These are phyloP conservation scores for Ceratocystis alfenasii DNA, from an alignment of 2,329 filamentous ascomycete genomes.

Conservation along the genomic window DNA sequence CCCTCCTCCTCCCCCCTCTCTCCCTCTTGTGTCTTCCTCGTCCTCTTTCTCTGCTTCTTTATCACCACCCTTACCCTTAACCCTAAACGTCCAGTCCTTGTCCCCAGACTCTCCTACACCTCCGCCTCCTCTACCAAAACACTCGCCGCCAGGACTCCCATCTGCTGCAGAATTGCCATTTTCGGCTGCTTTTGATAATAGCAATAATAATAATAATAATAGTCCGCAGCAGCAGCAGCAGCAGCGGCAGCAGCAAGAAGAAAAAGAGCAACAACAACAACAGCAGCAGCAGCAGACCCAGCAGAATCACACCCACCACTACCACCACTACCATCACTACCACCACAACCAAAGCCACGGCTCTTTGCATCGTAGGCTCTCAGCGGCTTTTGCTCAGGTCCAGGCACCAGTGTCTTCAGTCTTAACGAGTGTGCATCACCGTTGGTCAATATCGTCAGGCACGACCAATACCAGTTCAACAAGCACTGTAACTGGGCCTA, in stretches of 20 bases:
- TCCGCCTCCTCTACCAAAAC: constrained; percentile 11
- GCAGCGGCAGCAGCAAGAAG: background rate
- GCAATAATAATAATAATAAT: constrained; percentile 6
- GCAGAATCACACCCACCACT: too few species aligned
- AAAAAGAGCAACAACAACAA: too few species aligned
- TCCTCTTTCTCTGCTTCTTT: background rate
- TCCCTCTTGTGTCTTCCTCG: background rate
- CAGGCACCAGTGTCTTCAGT: constrained; percentile 1
- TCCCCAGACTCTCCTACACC: constrained; percentile 1
- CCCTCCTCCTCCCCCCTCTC: background rate
- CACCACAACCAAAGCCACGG: background rate
- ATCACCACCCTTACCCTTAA: background rate
- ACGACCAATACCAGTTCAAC: background rate
- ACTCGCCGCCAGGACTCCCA: background rate
- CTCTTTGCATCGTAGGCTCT: constrained; percentile 1
- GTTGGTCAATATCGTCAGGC: constrained; percentile 1
- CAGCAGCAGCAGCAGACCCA: too few species aligned
- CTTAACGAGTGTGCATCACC: background rate
- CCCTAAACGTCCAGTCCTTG: background rate
- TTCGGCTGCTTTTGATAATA: background rate
- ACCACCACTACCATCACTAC: too few species aligned
- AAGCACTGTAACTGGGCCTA: background rate
- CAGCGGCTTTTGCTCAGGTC: constrained; percentile 4
- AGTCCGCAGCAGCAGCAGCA: background rate
- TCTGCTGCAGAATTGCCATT: background rate